phyloP scores from a whole-genome alignment of 306 rosid genomes.

The Vicia villosa region DNA sequence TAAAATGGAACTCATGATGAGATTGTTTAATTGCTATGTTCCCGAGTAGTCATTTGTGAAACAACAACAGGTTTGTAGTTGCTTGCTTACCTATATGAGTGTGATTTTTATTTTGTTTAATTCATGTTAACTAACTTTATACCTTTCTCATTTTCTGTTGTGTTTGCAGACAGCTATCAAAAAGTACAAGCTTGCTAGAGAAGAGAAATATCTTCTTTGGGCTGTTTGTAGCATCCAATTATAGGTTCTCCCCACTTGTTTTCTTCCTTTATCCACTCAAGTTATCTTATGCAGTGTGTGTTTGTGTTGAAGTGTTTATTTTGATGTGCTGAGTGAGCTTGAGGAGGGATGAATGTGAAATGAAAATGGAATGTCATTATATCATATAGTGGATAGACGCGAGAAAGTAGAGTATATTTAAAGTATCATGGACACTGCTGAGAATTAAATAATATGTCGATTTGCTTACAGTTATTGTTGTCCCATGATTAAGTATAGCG shows the following conservation, averaged over 20 bases:
- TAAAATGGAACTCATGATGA: conserved; percentile 80
- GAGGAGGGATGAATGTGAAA: conserved; percentile 4
- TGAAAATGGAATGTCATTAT: too few species aligned
- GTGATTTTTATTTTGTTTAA: not conserved
- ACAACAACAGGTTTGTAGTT: conserved; percentile 89
- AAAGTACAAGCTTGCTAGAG: conserved; percentile 92
- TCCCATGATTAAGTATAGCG: not conserved
- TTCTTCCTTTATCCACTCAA: not conserved
- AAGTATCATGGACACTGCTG: too few species aligned
- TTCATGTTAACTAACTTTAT: not conserved
- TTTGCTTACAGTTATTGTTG: conserved; percentile 9
- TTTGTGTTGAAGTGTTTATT: conserved; percentile 14
- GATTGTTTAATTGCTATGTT: conserved; percentile 92
- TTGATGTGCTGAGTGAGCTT: not conserved
- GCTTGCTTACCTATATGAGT: not conserved
- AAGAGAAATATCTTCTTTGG: too few species aligned
- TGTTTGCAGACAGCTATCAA: conserved; percentile 89
- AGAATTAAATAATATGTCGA: conserved; percentile 6
- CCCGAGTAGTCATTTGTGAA: conserved; percentile 95
- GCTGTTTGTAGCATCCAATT: conserved; percentile 96
- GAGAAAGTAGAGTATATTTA: too few species aligned
- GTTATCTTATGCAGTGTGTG: conserved; percentile 10
- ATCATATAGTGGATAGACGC: too few species aligned
- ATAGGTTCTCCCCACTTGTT: conserved; percentile 63
- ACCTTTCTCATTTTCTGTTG: not conserved